Conservation (phyloP, 257 asterid genomes). For the Mentha longifolia region DNA sequence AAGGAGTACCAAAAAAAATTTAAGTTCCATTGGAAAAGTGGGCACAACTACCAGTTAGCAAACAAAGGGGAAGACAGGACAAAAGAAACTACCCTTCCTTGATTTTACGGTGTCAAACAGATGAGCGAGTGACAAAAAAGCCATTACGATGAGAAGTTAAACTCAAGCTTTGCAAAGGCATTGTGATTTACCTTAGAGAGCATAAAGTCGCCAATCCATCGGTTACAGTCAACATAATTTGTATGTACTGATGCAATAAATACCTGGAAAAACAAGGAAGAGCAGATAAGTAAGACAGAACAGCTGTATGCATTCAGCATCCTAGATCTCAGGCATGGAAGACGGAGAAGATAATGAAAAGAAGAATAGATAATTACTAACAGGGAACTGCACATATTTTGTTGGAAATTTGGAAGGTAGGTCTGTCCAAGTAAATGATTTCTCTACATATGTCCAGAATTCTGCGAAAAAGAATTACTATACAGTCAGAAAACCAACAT, state of each 20-base stretch:
- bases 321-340: constrained; percentile 15
- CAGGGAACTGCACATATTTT: constrained; percentile 96
- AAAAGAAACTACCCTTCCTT: neutral
- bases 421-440: constrained; percentile 97
- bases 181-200: constrained; percentile 75
- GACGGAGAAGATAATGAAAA: constrained; percentile 8
- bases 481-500: neutral
- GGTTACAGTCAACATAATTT: constrained; percentile 92
- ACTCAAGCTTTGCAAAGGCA: constrained; percentile 16
- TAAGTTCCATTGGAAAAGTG: constrained; percentile 9
- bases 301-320: constrained; percentile 12
- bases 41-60: constrained; percentile 5
- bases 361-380: constrained; percentile 44
- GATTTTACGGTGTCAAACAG: constrained; percentile 2
- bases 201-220: constrained; percentile 96
- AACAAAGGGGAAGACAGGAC: neutral
- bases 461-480: constrained; percentile 51
- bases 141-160: constrained; percentile 7
- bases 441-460: constrained; percentile 95
- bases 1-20: neutral
- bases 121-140: constrained; percentile 23
- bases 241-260: constrained; percentile 94
- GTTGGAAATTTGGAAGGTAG: constrained; percentile 98
- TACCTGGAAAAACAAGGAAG: constrained; percentile 45
- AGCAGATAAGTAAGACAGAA: constrained; percentile 32